Evolutionary conservation across 2,329 filamentous ascomycete genomes (phyloP).

Genomic region (Incumbomyces delicatus): DNA sequence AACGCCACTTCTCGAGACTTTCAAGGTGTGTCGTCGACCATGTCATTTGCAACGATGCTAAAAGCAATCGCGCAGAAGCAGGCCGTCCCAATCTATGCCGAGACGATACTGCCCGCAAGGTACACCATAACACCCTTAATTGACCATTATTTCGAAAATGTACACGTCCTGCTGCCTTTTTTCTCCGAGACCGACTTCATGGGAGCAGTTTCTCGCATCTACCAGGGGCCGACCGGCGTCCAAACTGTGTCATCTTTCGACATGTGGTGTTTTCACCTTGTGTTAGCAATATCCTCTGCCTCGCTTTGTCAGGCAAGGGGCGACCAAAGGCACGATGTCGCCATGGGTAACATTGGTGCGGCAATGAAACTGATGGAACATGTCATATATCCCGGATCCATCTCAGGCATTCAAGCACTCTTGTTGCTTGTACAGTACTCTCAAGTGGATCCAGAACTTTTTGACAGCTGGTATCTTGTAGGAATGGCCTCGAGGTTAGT

Average conservation of each 20-base stretch:
- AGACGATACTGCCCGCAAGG: slow-evolving; percentile 58
- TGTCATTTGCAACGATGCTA: slow-evolving; percentile 85
- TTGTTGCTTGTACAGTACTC: slow-evolving; percentile 81
- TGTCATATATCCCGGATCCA: slow-evolving; percentile 75
- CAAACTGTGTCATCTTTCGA: slow-evolving; percentile 49
- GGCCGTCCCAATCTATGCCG: slow-evolving; percentile 51
- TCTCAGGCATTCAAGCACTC: slow-evolving; percentile 77
- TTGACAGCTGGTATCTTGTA: slow-evolving; percentile 88
- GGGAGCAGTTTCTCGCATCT: slow-evolving; percentile 70
- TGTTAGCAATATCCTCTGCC: slow-evolving; percentile 71
- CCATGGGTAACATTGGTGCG: slow-evolving; percentile 50
- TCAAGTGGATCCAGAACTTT: slow-evolving; percentile 79
- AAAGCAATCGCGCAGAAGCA: slow-evolving; percentile 73
- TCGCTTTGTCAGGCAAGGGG: slow-evolving; percentile 59
- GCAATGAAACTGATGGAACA: slow-evolving; percentile 71
- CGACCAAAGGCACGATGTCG: slow-evolving; percentile 53
- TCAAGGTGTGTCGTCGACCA: slow-evolving; percentile 74
- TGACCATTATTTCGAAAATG: slow-evolving; percentile 74
- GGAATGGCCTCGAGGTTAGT: slow-evolving; percentile 81
- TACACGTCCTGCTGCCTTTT: slow-evolving; percentile 71
- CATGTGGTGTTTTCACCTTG: slow-evolving; percentile 80
- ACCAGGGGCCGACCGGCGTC: slow-evolving; percentile 43
- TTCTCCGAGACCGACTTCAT: slow-evolving; percentile 73
- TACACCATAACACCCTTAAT: slow-evolving; percentile 59
- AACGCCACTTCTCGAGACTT: slow-evolving; percentile 93